Evolutionary conservation across 192 early-diverging fungal genomes (phyloP), one percentile per base, ranked within the genome.

Genomic region (Linnemannia zychae): DNA sequence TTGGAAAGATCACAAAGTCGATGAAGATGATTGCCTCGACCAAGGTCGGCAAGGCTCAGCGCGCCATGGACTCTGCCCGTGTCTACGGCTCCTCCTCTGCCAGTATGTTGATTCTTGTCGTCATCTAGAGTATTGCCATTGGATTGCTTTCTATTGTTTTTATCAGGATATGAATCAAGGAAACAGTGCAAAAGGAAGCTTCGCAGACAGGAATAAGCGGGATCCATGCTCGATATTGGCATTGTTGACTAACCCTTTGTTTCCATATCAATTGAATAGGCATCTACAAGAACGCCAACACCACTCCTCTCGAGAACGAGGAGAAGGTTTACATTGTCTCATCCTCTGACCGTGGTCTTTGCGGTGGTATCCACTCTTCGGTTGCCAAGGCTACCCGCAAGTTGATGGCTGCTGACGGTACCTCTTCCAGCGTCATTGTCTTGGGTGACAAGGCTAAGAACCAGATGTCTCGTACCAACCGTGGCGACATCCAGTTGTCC

Each of bases 21-120:
- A 99, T 99, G 98, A 99, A 99, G 93, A 98, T 99, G 97, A 99
- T 99, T 98, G 97, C 98, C 50, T 98, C 98, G 52, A 99, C 98
- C 89, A 99, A 99, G 93, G 96, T 98, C 85, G 87, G 12, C 86
- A 95, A 94, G 90, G 95, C 97, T 40, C 96, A 98, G 91, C 92
- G 94, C 74, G 91, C 89, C 81, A 98, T 98, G 97, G 94, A 96
- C 86, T 88, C 90, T 73, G 98, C 97, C 38, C 95, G 96, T 72
- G 85, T 87, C 49, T 98, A 96, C 80, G 95, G 95, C 69, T 28
- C 76, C 60, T 76, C 94, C 75, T 92, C 90, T 28, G 87, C 82
- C 72, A 91, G 96, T 96, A 88, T 70, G 90, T 78, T 73, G 17
- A 33, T 52, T 12, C 16, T 47, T 47, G 15, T 9, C 0, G 16